Percentiles rank a stretch among this genome's conserved stretches.
phyloP scores from a whole-genome alignment of 2,329 filamentous ascomycete genomes.

The Ophiocordyceps camponoti-leonardi region DNA sequence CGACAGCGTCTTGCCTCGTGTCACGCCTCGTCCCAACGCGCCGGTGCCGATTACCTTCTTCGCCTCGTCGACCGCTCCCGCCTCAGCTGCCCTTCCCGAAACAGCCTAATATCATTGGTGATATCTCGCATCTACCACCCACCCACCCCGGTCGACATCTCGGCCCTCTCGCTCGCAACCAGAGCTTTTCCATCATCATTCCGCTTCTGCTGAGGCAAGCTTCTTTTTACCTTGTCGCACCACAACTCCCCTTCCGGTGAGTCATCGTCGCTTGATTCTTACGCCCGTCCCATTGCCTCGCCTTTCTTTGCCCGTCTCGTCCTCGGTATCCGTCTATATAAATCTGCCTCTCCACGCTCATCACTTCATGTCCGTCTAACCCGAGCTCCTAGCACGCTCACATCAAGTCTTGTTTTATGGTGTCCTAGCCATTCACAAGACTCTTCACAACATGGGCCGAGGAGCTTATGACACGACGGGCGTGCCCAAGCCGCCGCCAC shows the following conservation, averaged over 20 bases:
- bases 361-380: not conserved
- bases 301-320: constrained; percentile 2
- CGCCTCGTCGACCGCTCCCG: constrained; percentile 12
- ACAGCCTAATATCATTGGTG: constrained; percentile 18
- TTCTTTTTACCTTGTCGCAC: constrained; percentile 10
- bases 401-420: constrained; percentile 11
- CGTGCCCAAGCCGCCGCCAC: constrained; percentile 27
- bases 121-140: constrained; percentile 13
- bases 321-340: not conserved
- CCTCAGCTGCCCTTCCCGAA: constrained; percentile 11
- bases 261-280: constrained; percentile 15
- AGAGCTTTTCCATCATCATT: constrained; percentile 5
- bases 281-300: constrained; percentile 3
- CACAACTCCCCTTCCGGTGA: constrained; percentile 14
- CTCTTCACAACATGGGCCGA: constrained; percentile 31
- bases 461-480: constrained; percentile 35
- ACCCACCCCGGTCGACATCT: constrained; percentile 14
- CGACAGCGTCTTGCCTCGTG: constrained; percentile 14
- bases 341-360: not conserved
- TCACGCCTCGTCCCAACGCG: constrained; percentile 13
- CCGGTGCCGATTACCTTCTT: constrained; percentile 15
- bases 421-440: constrained; percentile 14
- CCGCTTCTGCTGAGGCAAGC: constrained; percentile 3
- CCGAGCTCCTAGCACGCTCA: not conserved
- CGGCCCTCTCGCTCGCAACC: constrained; percentile 7